Conservation (phyloP, 306 rosid genomes). For the Morella rubra region DNA sequence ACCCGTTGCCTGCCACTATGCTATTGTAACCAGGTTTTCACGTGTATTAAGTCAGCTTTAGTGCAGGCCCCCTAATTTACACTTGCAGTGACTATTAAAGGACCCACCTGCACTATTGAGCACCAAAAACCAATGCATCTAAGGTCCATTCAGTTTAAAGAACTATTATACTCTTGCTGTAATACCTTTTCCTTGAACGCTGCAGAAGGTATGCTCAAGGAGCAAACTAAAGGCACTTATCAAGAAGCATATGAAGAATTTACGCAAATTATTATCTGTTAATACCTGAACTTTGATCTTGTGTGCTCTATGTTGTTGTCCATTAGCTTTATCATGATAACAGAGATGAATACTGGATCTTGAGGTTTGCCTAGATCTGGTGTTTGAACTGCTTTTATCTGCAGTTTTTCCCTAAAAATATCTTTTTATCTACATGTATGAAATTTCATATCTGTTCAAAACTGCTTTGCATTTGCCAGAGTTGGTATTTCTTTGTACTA, state of each 20-base stretch:
- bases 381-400: background rate
- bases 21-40: background rate
- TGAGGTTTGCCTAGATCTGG: background rate
- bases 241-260: too few species aligned
- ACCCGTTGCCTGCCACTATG: background rate
- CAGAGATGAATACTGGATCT: background rate
- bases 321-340: background rate
- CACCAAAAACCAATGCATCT: background rate
- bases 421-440: background rate
- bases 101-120: background rate
- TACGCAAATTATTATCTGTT: background rate
- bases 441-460: constrained; percentile 7
- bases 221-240: background rate
- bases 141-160: background rate
- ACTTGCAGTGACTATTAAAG: background rate
- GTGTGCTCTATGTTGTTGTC: background rate
- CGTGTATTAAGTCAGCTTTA: background rate
- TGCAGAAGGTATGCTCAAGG: background rate
- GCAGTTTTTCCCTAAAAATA: background rate
- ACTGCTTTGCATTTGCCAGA: background rate
- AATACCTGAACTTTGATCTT: too few species aligned
- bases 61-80: background rate
- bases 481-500: background rate
- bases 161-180: too few species aligned
- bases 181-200: too few species aligned